Percentiles rank a stretch among this genome's conserved stretches.
Evolutionary conservation across 2,329 filamentous ascomycete species (phyloP).

Genomic region (Nectriaceae sp.): DNA sequence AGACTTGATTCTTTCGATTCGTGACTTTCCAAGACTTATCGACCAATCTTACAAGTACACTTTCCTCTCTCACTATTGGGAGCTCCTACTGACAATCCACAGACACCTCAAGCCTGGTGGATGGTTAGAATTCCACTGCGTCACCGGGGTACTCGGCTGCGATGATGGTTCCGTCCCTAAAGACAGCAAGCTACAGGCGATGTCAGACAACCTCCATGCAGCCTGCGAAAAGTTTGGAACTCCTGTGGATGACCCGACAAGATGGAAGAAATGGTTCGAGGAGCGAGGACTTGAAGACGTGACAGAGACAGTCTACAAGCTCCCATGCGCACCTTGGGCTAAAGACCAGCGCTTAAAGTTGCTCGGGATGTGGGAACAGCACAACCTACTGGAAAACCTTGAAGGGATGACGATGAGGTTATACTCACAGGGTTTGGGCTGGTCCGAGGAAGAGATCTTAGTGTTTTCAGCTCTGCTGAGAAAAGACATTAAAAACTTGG

Average conservation of each 20-base stretch:
- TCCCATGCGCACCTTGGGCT: conserved; percentile 51
- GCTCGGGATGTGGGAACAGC: conserved; percentile 37
- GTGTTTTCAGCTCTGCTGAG: conserved; percentile 30
- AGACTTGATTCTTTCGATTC: conserved; percentile 30
- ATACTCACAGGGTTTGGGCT: conserved; percentile 34
- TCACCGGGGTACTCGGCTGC: conserved; percentile 28
- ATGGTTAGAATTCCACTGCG: conserved; percentile 36
- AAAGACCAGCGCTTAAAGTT: conserved; percentile 51
- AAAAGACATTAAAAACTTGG: conserved; percentile 31
- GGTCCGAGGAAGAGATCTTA: conserved; percentile 30
- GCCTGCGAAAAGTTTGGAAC: conserved; percentile 31
- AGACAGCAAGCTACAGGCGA: conserved; percentile 24
- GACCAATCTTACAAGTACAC: conserved; percentile 37
- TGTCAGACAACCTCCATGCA: conserved; percentile 25
- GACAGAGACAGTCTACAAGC: conserved; percentile 44
- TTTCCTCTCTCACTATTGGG: too few species aligned
- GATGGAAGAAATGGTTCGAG: conserved; percentile 37
- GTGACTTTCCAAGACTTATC: conserved; percentile 35
- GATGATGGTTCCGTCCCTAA: conserved; percentile 35
- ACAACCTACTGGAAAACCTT: conserved; percentile 23
- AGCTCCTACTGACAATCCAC: too few species aligned
- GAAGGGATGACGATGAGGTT: conserved; percentile 34
- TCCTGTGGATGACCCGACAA: conserved; percentile 27
- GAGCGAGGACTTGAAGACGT: conserved; percentile 55
- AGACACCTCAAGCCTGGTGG: conserved; percentile 35